Conservation (phyloP, 2,329 filamentous ascomycete genomes). For the Epichloe sylvatica region DNA sequence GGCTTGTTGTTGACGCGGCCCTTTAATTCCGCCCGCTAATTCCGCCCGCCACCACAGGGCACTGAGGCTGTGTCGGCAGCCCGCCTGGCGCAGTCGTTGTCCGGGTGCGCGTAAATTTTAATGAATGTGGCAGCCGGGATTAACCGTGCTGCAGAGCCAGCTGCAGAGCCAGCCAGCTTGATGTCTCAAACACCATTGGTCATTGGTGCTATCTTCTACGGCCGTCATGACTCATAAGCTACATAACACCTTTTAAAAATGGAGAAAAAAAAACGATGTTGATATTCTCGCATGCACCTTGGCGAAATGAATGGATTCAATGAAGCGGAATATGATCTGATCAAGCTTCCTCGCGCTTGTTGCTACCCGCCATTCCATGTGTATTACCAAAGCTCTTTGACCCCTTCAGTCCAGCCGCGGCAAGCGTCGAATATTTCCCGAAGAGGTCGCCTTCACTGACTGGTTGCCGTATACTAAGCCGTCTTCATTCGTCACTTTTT, state of each 20-base stretch:
- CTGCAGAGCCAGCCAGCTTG: too few relatives aligned
- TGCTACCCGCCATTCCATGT: too few relatives aligned
- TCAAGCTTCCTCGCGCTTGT: too few relatives aligned
- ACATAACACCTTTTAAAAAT: background rate
- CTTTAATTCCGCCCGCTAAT: too few relatives aligned
- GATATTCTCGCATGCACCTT: too few relatives aligned
- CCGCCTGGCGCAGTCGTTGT: too few relatives aligned
- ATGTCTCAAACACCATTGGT: background rate
- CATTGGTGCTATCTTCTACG: background rate
- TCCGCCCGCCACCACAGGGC: too few relatives aligned
- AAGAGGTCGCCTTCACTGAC: background rate
- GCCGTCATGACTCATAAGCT: background rate
- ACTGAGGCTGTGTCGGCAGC: too few relatives aligned
- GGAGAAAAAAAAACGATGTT: background rate
- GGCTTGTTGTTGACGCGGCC: too few relatives aligned
- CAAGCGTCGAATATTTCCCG: constrained; percentile 2
- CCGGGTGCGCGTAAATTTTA: too few relatives aligned
- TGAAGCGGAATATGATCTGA: background rate
- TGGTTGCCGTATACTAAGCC: constrained; percentile 6
- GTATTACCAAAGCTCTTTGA: background rate
- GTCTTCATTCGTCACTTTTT: background rate
- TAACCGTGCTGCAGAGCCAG: too few relatives aligned
- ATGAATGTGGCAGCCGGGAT: too few relatives aligned
- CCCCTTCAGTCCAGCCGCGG: background rate
- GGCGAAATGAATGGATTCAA: background rate